Conservation (phyloP, 179 eudicot species). For the Corrigiola litoralis region DNA sequence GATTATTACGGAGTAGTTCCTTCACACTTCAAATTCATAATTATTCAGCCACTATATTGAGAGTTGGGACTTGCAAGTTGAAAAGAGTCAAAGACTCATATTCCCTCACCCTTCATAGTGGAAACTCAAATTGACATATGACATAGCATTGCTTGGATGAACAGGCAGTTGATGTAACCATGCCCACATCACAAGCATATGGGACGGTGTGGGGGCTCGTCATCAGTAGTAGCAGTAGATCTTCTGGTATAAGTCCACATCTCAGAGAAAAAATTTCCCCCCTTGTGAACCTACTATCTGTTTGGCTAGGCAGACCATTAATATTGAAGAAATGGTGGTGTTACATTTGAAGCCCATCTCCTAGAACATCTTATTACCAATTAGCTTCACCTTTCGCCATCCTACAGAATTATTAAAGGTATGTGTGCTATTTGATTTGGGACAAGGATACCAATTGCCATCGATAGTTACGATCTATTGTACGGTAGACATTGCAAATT, state of each 20-base stretch:
- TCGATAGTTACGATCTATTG: background rate
- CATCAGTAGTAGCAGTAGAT: conserved; percentile 4
- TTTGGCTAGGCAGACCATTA: conserved; percentile 13
- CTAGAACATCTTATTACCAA: background rate
- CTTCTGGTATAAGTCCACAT: conserved; percentile 34
- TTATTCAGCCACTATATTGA: no score
- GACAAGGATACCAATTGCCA: background rate
- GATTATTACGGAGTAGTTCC: no score
- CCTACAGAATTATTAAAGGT: conserved; percentile 10
- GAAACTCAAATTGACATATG: conserved; percentile 6
- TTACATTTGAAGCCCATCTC: conserved; percentile 8
- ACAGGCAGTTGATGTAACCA: conserved; percentile 14
- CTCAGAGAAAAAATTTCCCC: no score
- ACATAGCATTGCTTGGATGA: conserved; percentile 22
- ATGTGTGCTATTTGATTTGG: background rate
- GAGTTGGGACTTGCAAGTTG: no score
- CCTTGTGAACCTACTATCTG: no score
- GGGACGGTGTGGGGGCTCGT: conserved; percentile 22
- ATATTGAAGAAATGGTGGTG: background rate
- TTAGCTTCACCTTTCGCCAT: conserved; percentile 19
- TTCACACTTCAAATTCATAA: no score
- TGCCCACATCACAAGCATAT: conserved; percentile 29
- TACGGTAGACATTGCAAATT: no score
- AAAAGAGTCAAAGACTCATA: no score
- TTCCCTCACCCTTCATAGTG: background rate